Percentiles rank a stretch among this genome's conserved stretches.
Conservation (phyloP, 1,284 basidiomycete genomes). For the Cryptococcus deneoformans region DNA sequence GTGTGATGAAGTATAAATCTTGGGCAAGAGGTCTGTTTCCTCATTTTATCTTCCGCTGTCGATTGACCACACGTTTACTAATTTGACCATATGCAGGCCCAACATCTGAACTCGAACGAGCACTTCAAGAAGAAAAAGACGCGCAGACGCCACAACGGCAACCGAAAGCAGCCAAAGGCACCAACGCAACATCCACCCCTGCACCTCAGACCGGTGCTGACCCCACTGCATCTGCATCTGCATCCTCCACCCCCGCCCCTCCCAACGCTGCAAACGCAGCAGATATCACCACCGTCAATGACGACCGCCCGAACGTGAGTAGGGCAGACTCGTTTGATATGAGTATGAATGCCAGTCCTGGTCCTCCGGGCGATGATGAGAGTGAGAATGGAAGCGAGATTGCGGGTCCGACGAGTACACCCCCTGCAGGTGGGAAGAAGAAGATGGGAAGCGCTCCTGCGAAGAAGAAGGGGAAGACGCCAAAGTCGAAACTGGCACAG, state of each 20-base stretch:
- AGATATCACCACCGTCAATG: not conserved
- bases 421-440: not conserved
- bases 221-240: not conserved
- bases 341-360: not conserved
- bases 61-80: not conserved
- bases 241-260: not conserved
- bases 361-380: not conserved
- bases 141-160: conserved; percentile 21
- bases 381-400: conserved; percentile 1
- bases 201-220: not conserved
- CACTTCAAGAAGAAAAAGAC: conserved; percentile 31
- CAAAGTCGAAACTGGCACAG: conserved; percentile 43
- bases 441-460: conserved; percentile 2
- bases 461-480: conserved; percentile 12
- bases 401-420: not conserved
- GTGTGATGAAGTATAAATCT: conserved; percentile 37
- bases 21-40: conserved; percentile 35
- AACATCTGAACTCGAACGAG: conserved; percentile 29
- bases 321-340: not conserved
- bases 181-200: conserved; percentile 1
- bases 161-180: conserved; percentile 7
- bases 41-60: not conserved
- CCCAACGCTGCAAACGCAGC: not conserved
- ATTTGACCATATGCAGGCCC: conserved; percentile 24
- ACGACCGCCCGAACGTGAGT: not conserved